Percentiles rank a stretch among this genome's conserved stretches.
Evolutionary conservation across 441 rosid genomes (phyloP).

Genomic region (Bruguiera hainesii): DNA sequence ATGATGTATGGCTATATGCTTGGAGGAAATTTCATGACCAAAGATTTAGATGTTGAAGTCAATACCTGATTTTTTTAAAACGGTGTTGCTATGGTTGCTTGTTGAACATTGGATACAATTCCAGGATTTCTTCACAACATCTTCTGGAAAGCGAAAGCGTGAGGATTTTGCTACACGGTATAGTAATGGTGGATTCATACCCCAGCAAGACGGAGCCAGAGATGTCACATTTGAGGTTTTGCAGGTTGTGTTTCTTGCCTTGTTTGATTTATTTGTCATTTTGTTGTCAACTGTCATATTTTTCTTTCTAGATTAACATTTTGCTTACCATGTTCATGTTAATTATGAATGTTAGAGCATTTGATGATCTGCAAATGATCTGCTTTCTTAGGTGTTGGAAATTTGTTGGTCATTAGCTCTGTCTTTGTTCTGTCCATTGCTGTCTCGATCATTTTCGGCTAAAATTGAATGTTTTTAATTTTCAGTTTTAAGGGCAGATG

Average conservation of each 20-base stretch:
- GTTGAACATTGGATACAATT: conserved; percentile 32
- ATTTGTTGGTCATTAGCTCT: no score
- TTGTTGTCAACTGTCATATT: neutral
- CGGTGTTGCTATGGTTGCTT: conserved; percentile 12
- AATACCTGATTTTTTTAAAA: neutral
- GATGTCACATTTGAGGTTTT: conserved; percentile 37
- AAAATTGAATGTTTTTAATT: no score
- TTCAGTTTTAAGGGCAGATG: no score
- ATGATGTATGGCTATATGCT: conserved; percentile 8
- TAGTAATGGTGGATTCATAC: conserved; percentile 79
- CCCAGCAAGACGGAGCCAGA: conserved; percentile 96
- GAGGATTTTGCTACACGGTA: conserved; percentile 61
- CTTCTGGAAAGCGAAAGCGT: conserved; percentile 92
- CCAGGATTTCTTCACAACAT: conserved; percentile 78
- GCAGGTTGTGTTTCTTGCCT: conserved; percentile 28
- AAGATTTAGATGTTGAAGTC: conserved; percentile 7
- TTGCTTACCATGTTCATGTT: no score
- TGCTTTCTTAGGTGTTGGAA: no score
- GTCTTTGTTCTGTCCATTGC: no score
- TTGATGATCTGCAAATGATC: no score
- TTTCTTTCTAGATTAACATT: no score
- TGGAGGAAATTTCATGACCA: conserved; percentile 12
- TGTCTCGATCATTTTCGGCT: no score
- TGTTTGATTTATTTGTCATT: neutral
- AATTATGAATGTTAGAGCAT: no score